Evolutionary conservation across 2,329 filamentous ascomycete genomes (phyloP).

Genomic region (Sporothrix sp.): DNA sequence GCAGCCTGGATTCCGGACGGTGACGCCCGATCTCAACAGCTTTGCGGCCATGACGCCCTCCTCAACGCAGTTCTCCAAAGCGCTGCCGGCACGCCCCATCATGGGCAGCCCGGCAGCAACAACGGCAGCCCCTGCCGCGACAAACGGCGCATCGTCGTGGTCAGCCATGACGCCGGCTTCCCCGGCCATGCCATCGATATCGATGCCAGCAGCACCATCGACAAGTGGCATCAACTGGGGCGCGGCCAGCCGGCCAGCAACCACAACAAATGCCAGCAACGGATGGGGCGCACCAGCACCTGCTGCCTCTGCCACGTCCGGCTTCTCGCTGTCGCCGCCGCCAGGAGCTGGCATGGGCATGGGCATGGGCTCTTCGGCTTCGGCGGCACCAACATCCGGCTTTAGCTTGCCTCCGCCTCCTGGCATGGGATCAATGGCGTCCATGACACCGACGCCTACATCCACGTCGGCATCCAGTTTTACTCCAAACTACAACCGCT

Average conservation of each 20-base stretch:
- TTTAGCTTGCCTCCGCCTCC: conserved; percentile 38
- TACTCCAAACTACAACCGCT: conserved; percentile 11
- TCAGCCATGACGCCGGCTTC: conserved; percentile 35
- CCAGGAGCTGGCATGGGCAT: no score
- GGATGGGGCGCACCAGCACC: background rate
- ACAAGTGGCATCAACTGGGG: conserved; percentile 41
- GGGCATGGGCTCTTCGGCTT: conserved; percentile 17
- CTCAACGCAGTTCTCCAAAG: conserved; percentile 54
- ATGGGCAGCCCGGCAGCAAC: conserved; percentile 8
- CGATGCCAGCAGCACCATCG: conserved; percentile 9
- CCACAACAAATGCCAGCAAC: conserved; percentile 29
- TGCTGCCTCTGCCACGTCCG: conserved; percentile 26
- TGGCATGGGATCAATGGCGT: conserved; percentile 19
- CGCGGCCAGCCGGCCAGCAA: conserved; percentile 27
- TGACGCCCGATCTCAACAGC: conserved; percentile 47
- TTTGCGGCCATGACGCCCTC: conserved; percentile 49
- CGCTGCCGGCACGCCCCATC: conserved; percentile 37
- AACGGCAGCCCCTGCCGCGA: background rate
- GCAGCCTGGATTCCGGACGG: conserved; percentile 38
- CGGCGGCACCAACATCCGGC: conserved; percentile 23
- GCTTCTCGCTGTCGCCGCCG: conserved; percentile 51
- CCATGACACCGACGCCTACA: conserved; percentile 14
- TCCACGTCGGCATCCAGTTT: background rate
- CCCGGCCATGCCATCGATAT: conserved; percentile 14
- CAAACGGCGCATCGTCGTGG: conserved; percentile 3